A percentile compares a stretch with the other conserved stretches of the same genome.
These are phyloP conservation scores for Pholiota molesta DNA, from an alignment of 768 basidiomycete genomes.

Conservation along the genomic window DNA sequence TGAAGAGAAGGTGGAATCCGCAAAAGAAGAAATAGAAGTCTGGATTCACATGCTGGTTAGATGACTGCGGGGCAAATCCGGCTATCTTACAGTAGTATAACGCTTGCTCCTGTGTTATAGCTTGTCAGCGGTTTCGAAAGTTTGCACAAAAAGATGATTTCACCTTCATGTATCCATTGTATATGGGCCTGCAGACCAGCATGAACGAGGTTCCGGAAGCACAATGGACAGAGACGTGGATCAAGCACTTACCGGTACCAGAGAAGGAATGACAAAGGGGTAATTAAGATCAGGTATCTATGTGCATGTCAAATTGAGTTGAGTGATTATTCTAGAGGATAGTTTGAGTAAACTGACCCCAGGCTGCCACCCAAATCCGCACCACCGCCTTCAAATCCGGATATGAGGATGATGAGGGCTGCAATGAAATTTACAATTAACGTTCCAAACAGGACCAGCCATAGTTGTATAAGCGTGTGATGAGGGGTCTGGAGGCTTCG, in stretches of 20 bases:
- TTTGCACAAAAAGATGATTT: slow-evolving; percentile 20
- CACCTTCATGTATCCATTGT: slow-evolving; percentile 98
- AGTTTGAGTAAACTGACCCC: slow-evolving; percentile 53
- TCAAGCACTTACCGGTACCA: slow-evolving; percentile 82
- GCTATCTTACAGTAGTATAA: slow-evolving; percentile 83
- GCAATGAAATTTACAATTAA: slow-evolving; percentile 89
- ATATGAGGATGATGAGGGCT: slow-evolving; percentile 82
- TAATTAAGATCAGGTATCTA: slow-evolving; percentile 83
- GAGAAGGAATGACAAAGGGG: slow-evolving; percentile 80
- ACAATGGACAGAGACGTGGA: slow-evolving; percentile 14
- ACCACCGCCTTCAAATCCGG: slow-evolving; percentile 75
- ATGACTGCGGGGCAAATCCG: slow-evolving; percentile 26
- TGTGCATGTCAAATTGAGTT: slow-evolving; percentile 24
- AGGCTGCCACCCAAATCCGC: slow-evolving; percentile 83
- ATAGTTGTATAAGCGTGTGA: slow-evolving; percentile 91
- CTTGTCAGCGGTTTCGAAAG: slow-evolving; percentile 25
- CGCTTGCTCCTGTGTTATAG: slow-evolving; percentile 74
- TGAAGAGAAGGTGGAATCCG: slow-evolving; percentile 93
- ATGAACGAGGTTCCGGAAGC: slow-evolving; percentile 18
- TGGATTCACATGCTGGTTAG: slow-evolving; percentile 41
- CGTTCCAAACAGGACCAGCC: slow-evolving; percentile 86
- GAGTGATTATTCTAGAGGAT: slow-evolving; percentile 21
- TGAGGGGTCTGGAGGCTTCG: slow-evolving; percentile 72
- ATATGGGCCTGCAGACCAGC: slow-evolving; percentile 70
- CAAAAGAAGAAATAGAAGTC: slow-evolving; percentile 97